These are phyloP conservation scores for Fragaria nilgerrensis DNA, from an alignment of 306 rosid species.

Conservation along the genomic window DNA sequence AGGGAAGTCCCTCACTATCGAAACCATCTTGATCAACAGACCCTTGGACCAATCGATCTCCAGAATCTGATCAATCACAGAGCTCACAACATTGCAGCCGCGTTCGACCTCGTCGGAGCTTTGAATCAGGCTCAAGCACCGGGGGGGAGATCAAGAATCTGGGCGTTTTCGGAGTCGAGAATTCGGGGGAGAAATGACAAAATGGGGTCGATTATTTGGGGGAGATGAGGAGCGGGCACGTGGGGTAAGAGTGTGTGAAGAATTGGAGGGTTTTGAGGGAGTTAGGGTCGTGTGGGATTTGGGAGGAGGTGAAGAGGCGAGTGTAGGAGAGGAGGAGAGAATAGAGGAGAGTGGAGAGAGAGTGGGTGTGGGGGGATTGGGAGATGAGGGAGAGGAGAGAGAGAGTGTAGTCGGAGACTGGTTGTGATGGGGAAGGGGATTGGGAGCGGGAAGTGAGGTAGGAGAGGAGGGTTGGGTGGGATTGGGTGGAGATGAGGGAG, in stretches of 20 bases:
- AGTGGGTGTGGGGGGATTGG: slow-evolving; percentile 30
- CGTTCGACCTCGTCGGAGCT: slow-evolving; percentile 12
- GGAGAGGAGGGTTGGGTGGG: slow-evolving; percentile 32
- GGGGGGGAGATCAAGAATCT: slow-evolving; percentile 39
- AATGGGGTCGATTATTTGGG: slow-evolving; percentile 22
- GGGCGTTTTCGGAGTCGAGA: slow-evolving; percentile 25
- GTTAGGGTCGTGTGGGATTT: slow-evolving; percentile 34
- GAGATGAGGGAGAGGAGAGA: slow-evolving; percentile 41
- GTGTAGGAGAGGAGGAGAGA: slow-evolving; percentile 37
- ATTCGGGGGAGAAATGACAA: slow-evolving; percentile 25
- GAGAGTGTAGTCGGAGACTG: slow-evolving; percentile 33
- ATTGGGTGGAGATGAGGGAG: slow-evolving; percentile 26
- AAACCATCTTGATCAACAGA: slow-evolving; percentile 39
- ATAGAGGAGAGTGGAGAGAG: slow-evolving; percentile 33
- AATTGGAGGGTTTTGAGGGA: slow-evolving; percentile 37
- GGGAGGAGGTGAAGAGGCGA: slow-evolving; percentile 24
- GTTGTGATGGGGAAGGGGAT: slow-evolving; percentile 25
- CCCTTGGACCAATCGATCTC: slow-evolving; percentile 34
- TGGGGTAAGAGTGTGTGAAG: slow-evolving; percentile 27
- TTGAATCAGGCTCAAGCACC: slow-evolving; percentile 20
- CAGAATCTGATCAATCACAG: slow-evolving; percentile 25
- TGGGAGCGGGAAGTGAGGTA: slow-evolving; percentile 30
- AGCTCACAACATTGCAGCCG: background rate
- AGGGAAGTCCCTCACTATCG: slow-evolving; percentile 30
- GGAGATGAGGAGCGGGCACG: slow-evolving; percentile 8